Base-by-base conservation (phyloP, 345 rosid species). In the Citrus cavaleriei region DNA sequence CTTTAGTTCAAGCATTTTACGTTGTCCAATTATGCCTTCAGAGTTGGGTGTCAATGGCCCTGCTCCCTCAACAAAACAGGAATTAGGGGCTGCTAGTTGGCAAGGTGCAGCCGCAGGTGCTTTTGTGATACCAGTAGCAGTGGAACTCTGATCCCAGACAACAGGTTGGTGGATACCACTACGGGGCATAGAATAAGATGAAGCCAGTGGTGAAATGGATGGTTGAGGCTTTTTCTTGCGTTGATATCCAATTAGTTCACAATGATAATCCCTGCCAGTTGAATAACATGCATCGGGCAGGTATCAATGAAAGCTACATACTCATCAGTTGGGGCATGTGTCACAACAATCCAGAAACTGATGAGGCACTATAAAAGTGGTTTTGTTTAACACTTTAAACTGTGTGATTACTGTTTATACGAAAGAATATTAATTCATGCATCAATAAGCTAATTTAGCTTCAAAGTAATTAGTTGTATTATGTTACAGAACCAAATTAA, bases 201-300 rank as follows among this genome's bases (percentile, higher is more conserved):
- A 81, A 70, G 72, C 83, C 57, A 30, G 83, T 30, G 78, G 76
- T 49, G 83, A 57, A 60, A 71, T 79, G 18, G 77, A 25, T 54
- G 59, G 75, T 76, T 81, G 87, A 85, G 79, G 74, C 87, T 82
- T 95, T 82, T 78, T 93, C 16, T 2, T 73, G 51, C 71, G 85
- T 62, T 76, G 90, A 87, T 95, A 93, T n/a, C 99, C 99, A 81
- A 95, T 87, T 81, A 92, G 83, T 76, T 82, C 89, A 81, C 93
- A 93, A 88, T 91, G 93, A 83, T 81, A 86, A 73, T 85, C 85
- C 99, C 99, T 96, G 83, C 81, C 40, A 86, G 42, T 66, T 64
- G 40, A 76, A 49, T 22, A 63, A 68, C 57, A 71, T 66, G 54
- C 78, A 80, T 72, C 76, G 76, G 60, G 40, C 27, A 67, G 59